A percentile compares a stretch with the other conserved stretches of the same genome.
phyloP scores from a whole-genome alignment of 441 rosid species.

The Adansonia gregorii region DNA sequence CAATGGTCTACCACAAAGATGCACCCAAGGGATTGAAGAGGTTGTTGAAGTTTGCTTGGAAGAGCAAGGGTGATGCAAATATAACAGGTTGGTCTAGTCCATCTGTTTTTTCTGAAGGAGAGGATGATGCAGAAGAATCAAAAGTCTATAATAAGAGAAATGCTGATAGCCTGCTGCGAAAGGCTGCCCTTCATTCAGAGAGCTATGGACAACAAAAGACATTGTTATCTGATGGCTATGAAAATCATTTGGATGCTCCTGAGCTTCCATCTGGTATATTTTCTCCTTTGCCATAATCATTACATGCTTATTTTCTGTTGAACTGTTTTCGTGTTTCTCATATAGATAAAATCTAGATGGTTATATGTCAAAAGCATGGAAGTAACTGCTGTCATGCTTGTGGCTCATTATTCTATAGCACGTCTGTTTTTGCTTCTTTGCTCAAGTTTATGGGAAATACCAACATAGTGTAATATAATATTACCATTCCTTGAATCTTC shows the following conservation, averaged over 20 bases:
- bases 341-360: background rate
- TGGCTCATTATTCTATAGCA: background rate
- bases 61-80: conserved; percentile 70
- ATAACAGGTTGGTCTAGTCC: conserved; percentile 65
- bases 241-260: conserved; percentile 37
- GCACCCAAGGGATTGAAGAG: conserved; percentile 75
- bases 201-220: conserved; percentile 43
- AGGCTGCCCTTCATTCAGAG: conserved; percentile 55
- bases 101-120: conserved; percentile 69
- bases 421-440: background rate
- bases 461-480: background rate
- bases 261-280: conserved; percentile 46
- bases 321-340: background rate
- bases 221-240: conserved; percentile 34
- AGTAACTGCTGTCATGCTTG: background rate
- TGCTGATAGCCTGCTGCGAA: conserved; percentile 50
- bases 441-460: background rate
- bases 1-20: conserved; percentile 60
- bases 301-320: conserved; percentile 3
- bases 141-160: conserved; percentile 53
- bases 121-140: conserved; percentile 60
- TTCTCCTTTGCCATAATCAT: background rate
- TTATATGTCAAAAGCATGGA: background rate
- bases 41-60: conserved; percentile 70
- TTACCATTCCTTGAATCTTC: background rate